These are phyloP conservation scores for Aureobasidium melanogenum DNA, from an alignment of 2,329 filamentous ascomycete species.

Conservation along the genomic window DNA sequence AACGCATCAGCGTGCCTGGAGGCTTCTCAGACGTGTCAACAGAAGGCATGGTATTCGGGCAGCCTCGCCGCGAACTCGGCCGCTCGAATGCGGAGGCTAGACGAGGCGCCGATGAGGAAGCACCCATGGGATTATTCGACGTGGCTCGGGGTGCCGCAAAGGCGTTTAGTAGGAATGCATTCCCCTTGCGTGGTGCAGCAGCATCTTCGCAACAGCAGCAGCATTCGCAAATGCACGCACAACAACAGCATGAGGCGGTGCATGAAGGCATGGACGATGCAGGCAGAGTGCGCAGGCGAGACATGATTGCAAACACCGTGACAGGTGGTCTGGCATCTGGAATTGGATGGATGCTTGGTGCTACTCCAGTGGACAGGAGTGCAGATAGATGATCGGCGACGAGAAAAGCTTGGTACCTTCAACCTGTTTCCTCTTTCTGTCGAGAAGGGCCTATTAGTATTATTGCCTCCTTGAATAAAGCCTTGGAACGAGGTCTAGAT, in stretches of 20 bases:
- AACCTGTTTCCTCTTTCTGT: background rate
- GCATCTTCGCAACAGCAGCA: constrained; percentile 14
- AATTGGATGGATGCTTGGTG: constrained; percentile 56
- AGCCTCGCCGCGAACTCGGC: constrained; percentile 33
- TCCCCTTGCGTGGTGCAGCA: constrained; percentile 29
- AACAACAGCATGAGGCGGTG: background rate
- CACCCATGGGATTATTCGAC: constrained; percentile 46
- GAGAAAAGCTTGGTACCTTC: background rate
- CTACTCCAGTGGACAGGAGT: constrained; percentile 22
- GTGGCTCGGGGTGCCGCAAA: constrained; percentile 41
- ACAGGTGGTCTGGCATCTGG: constrained; percentile 54
- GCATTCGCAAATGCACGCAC: constrained; percentile 7
- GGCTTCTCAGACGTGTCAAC: constrained; percentile 30
- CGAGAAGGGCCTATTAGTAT: background rate
- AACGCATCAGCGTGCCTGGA: constrained; percentile 30
- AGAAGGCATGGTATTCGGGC: constrained; percentile 27
- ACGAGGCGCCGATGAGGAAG: constrained; percentile 35
- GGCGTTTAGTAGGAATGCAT: constrained; percentile 39
- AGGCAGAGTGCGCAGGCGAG: constrained; percentile 55
- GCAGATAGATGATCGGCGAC: constrained; percentile 6
- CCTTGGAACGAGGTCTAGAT: background rate
- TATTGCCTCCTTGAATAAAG: background rate
- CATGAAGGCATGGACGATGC: constrained; percentile 9
- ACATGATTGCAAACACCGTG: constrained; percentile 59
- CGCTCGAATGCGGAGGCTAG: constrained; percentile 13